phyloP scores from a whole-genome alignment of 108 stramenopile species.

The Mayamaea pseudoterrestris region DNA sequence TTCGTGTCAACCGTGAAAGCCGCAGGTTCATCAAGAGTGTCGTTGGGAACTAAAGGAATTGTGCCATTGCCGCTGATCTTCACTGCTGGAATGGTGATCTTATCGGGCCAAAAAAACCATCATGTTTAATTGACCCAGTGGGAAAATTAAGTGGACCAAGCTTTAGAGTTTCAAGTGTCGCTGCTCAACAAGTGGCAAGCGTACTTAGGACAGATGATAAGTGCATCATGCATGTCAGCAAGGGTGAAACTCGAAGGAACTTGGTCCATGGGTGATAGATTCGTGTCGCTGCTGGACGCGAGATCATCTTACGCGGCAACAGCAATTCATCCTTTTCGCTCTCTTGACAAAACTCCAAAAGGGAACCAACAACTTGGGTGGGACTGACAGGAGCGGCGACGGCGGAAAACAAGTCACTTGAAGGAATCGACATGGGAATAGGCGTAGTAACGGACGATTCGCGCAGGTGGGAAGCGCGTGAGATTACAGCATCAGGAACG shows the following conservation, averaged over 20 bases:
- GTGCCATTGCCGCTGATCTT: conserved; percentile 54
- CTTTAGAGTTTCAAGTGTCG: too few relatives aligned
- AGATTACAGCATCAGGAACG: too few relatives aligned
- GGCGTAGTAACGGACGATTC: not conserved
- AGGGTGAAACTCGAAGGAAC: too few relatives aligned
- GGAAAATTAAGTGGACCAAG: too few relatives aligned
- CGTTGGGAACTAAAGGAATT: conserved; percentile 5
- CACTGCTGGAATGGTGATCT: conserved; percentile 86
- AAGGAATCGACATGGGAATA: not conserved
- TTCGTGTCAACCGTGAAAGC: conserved; percentile 10
- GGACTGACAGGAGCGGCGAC: too few relatives aligned
- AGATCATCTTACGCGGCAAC: conserved; percentile 73
- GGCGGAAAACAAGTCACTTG: not conserved
- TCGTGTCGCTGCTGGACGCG: conserved; percentile 81
- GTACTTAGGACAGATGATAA: too few relatives aligned
- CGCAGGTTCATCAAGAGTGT: not conserved
- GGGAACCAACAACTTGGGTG: too few relatives aligned
- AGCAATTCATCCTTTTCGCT: conserved; percentile 19
- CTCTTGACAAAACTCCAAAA: too few relatives aligned
- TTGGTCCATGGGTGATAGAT: conserved; percentile 42
- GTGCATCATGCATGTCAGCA: too few relatives aligned
- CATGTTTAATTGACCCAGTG: too few relatives aligned
- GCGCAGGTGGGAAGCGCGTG: too few relatives aligned
- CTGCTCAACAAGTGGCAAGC: too few relatives aligned
- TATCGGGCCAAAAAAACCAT: conserved; percentile 38